Evolutionary conservation across 2,329 filamentous ascomycete genomes (phyloP), one percentile per base, ranked within the genome.

Genomic region (Blastomyces gilchristii): DNA sequence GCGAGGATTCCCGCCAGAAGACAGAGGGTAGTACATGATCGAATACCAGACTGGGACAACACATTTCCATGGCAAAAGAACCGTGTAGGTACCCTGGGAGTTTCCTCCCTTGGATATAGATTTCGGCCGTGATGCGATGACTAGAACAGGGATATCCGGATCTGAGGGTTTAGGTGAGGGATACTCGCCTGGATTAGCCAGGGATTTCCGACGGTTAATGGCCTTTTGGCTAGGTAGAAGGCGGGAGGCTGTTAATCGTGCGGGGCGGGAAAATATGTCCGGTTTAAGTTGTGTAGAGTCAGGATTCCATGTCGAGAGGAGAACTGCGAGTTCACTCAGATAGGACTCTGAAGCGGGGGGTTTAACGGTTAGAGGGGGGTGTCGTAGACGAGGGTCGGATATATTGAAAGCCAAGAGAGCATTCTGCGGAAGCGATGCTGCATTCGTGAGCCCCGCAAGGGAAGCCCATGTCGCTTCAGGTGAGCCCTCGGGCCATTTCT

Each of bases 11-110:
- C 88, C 87, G 8, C 91, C 91, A 0, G 86, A 88, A 0, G 86
- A 88, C 0, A 95, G 80, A 0, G 90, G 90, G 64, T 87, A 91
- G 71, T 91, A 91, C 76, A 96, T 87, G 16, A 97, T 77, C 57
- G 85, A 86, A 69, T 93, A 88, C 94, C 94, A 99, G 41, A 97
- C 80, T 0, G 90, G 85, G 45, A 85, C 80, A 45, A 97, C 88
- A 69, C 90, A 96, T 71, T 90, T 91, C 91, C 93, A 97, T 0
- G 94, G 94, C 2, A 94, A 82, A 31, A 97, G 80, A 1, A 97
- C 73, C 0, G 87, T 94, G 91, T 91, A 97, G 0, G 82, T 86
- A 0, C 88, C 87, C 58, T 88, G 85, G 1, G 80, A 77, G 57
- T 81, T 82, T 12, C 74, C 77, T 47, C 76, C 76, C 39, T 69